These are phyloP conservation scores for Meyerozyma athensensis DNA, from an alignment of 1,139 yeast genomes.

Conservation along the genomic window DNA sequence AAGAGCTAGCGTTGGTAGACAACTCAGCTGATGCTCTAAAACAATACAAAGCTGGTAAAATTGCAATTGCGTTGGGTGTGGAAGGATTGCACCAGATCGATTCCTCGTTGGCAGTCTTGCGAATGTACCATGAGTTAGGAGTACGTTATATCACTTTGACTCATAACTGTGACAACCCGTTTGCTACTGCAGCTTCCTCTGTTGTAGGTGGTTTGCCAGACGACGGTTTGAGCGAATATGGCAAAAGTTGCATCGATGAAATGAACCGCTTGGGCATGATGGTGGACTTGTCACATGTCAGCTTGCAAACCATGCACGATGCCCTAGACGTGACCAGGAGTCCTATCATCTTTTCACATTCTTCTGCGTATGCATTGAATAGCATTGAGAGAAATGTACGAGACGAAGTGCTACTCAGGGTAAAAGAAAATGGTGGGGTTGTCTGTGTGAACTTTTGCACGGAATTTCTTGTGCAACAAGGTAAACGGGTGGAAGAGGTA, in stretches of 20 bases:
- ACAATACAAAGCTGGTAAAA: slow-evolving; percentile 27
- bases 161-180: slow-evolving; percentile 53
- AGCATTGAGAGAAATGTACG: slow-evolving; percentile 45
- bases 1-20: slow-evolving; percentile 32
- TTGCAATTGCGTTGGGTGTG: slow-evolving; percentile 46
- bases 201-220: slow-evolving; percentile 41
- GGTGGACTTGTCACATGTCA: slow-evolving; percentile 51
- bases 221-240: slow-evolving; percentile 39
- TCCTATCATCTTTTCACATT: slow-evolving; percentile 50
- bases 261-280: slow-evolving; percentile 53
- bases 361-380: slow-evolving; percentile 38
- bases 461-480: slow-evolving; percentile 27
- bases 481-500: slow-evolving; percentile 10
- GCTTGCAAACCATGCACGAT: slow-evolving; percentile 46
- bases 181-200: slow-evolving; percentile 50
- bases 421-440: slow-evolving; percentile 45
- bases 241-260: slow-evolving; percentile 32
- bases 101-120: slow-evolving; percentile 42
- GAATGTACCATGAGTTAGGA: slow-evolving; percentile 45
- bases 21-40: slow-evolving; percentile 34
- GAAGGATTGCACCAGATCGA: slow-evolving; percentile 53
- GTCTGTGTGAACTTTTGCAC: slow-evolving; percentile 47
- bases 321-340: slow-evolving; percentile 36
- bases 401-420: slow-evolving; percentile 38
- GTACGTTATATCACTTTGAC: slow-evolving; percentile 49